Evolutionary conservation across 2,329 filamentous ascomycete genomes (phyloP).

Genomic region (Arthrinium puccinioides): DNA sequence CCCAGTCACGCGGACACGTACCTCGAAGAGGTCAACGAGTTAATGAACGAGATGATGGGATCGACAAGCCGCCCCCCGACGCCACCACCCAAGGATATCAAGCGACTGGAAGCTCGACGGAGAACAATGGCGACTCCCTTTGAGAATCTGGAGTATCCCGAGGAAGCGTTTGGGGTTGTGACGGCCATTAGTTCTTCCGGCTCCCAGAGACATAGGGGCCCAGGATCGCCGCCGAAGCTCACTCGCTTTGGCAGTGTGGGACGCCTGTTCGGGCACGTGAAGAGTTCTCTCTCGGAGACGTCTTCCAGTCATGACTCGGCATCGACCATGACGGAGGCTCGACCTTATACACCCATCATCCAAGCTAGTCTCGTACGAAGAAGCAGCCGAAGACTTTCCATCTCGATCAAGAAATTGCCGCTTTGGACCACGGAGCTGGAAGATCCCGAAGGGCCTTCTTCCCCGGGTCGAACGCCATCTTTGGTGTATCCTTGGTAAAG

Average conservation of each 20-base stretch:
- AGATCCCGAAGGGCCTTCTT: slow-evolving; percentile 14
- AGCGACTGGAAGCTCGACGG: slow-evolving; percentile 18
- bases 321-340: background rate
- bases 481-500: slow-evolving; percentile 31
- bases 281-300: slow-evolving; percentile 16
- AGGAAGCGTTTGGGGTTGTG: slow-evolving; percentile 14
- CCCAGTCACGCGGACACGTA: slow-evolving; percentile 11
- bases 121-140: slow-evolving; percentile 17
- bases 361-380: slow-evolving; percentile 21
- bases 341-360: slow-evolving; percentile 17
- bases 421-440: slow-evolving; percentile 21
- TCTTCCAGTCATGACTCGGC: slow-evolving; percentile 4
- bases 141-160: slow-evolving; percentile 8
- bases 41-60: slow-evolving; percentile 14
- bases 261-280: slow-evolving; percentile 18
- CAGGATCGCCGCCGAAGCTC: background rate
- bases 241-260: slow-evolving; percentile 7
- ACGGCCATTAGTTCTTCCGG: slow-evolving; percentile 17
- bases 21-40: slow-evolving; percentile 20
- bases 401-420: slow-evolving; percentile 24
- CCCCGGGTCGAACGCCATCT: slow-evolving; percentile 22
- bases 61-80: slow-evolving; percentile 22
- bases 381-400: slow-evolving; percentile 21
- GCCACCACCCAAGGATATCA: slow-evolving; percentile 23
- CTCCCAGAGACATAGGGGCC: no score